Conservation (phyloP, 305 asterid genomes). For the Fraxinus platypoda region DNA sequence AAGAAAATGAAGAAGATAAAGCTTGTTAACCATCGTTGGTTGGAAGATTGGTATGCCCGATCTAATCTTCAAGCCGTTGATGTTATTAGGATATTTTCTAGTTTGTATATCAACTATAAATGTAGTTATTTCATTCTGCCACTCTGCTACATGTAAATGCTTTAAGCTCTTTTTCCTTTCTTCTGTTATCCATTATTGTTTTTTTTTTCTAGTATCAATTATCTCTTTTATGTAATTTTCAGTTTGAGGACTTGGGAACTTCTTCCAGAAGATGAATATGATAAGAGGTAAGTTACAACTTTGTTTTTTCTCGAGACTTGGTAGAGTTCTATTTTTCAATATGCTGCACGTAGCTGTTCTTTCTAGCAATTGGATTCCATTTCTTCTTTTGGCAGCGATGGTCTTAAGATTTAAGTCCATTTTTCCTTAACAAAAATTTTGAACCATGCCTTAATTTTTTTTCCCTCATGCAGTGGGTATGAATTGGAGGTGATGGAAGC, state of each 20-base stretch:
- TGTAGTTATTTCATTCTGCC: not conserved
- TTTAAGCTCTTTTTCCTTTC: not conserved
- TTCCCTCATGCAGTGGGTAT: slow-evolving; percentile 54
- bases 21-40: slow-evolving; percentile 81
- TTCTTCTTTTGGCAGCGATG: not conserved
- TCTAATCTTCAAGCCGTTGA: slow-evolving; percentile 16
- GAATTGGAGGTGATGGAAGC: slow-evolving; percentile 72
- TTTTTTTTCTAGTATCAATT: not conserved
- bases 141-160: not conserved
- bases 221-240: slow-evolving; percentile 10
- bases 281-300: slow-evolving; percentile 56
- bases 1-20: slow-evolving; percentile 64
- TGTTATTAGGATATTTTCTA: slow-evolving; percentile 8
- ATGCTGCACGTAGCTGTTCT: not conserved
- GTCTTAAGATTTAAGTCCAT: slow-evolving; percentile 1
- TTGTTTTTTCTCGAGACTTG: not conserved
- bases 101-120: slow-evolving; percentile 9
- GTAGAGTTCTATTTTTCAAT: not conserved
- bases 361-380: not conserved
- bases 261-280: slow-evolving; percentile 75
- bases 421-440: not conserved
- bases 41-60: slow-evolving; percentile 72
- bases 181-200: not conserved
- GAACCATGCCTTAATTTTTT: slow-evolving; percentile 6
- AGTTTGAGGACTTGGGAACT: slow-evolving; percentile 88